A percentile compares a stretch with the other conserved stretches of the same genome.
phyloP scores from a whole-genome alignment of 2,329 filamentous ascomycete genomes.

The Trichoderma semiorbis region DNA sequence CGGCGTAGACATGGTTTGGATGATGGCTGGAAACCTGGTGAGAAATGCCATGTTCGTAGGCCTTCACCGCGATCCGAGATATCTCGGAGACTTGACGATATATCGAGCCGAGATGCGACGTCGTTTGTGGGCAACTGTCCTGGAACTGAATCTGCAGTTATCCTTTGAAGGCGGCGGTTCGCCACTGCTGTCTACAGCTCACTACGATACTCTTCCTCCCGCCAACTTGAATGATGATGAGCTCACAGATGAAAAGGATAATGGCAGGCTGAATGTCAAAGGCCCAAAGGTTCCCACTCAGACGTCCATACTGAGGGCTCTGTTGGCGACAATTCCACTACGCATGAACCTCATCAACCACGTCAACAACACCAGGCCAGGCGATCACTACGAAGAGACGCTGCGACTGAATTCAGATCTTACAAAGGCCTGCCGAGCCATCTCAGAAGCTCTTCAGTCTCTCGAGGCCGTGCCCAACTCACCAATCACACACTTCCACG shows the following conservation, averaged over 20 bases:
- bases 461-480: constrained; percentile 33
- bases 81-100: constrained; percentile 45
- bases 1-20: constrained; percentile 51
- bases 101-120: constrained; percentile 52
- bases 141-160: constrained; percentile 53
- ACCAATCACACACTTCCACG: constrained; percentile 38
- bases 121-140: constrained; percentile 53
- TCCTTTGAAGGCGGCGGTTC: constrained; percentile 50
- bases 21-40: constrained; percentile 48
- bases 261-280: constrained; percentile 17
- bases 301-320: constrained; percentile 47
- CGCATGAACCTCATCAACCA: constrained; percentile 44
- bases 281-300: constrained; percentile 34
- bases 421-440: constrained; percentile 35
- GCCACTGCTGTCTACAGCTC: constrained; percentile 43
- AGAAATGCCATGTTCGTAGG: constrained; percentile 56
- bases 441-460: constrained; percentile 33
- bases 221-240: constrained; percentile 52
- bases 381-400: constrained; percentile 45
- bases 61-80: constrained; percentile 53
- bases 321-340: constrained; percentile 41
- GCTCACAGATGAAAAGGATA: constrained; percentile 38
- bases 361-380: constrained; percentile 44
- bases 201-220: constrained; percentile 51
- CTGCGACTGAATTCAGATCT: constrained; percentile 46